Conservation (phyloP, 495 filamentous ascomycete species). For the Gamarada debralockiae region DNA sequence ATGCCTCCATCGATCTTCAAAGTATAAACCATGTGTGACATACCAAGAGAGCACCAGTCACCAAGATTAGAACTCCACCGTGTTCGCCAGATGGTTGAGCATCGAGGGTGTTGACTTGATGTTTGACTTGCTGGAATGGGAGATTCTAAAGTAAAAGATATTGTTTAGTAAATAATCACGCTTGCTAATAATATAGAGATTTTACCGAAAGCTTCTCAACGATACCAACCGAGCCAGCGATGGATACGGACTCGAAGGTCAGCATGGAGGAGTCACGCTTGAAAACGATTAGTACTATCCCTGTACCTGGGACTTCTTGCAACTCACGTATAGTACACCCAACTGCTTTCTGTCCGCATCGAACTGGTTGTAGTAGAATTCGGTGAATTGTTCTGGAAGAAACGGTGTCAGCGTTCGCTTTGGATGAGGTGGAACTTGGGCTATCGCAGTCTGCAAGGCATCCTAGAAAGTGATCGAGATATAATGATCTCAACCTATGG, state of each 20-base stretch:
- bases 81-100: conserved; percentile 62
- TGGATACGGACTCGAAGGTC: conserved; percentile 73
- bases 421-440: background rate
- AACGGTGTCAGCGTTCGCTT: background rate
- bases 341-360: conserved; percentile 61
- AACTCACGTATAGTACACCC: conserved; percentile 71
- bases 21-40: conserved; percentile 18
- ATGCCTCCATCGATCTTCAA: background rate
- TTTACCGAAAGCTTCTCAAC: conserved; percentile 73
- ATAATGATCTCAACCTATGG: background rate
- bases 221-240: conserved; percentile 58
- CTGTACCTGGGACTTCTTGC: conserved; percentile 3
- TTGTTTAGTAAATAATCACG: background rate
- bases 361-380: conserved; percentile 87
- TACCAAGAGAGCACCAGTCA: conserved; percentile 82
- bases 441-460: no score
- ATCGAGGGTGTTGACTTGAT: conserved; percentile 65
- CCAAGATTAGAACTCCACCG: conserved; percentile 73
- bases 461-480: no score
- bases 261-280: conserved; percentile 86
- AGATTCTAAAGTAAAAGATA: conserved; percentile 48
- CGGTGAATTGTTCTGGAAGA: conserved; percentile 69
- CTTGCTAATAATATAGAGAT: background rate
- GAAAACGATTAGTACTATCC: conserved; percentile 12
- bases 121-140: conserved; percentile 75